phyloP scores from a whole-genome alignment of 2,329 filamentous ascomycete species.

The Aspergillus texensis region DNA sequence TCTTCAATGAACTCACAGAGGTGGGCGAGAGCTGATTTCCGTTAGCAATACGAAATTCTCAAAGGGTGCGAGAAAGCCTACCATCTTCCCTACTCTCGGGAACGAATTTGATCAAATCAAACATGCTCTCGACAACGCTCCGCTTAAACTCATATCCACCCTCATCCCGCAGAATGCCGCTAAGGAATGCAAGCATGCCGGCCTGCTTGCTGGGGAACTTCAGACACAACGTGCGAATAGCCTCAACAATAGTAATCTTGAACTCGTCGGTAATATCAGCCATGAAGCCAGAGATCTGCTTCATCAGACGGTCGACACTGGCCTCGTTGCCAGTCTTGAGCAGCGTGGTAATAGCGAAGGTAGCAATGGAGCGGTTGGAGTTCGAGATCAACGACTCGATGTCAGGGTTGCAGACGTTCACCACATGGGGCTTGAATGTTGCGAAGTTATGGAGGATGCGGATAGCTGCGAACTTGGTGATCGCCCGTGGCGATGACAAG shows the following conservation, averaged over 20 bases:
- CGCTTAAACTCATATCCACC: slow-evolving; percentile 99
- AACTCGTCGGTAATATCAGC: slow-evolving; percentile 99
- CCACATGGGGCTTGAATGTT: slow-evolving; percentile 90
- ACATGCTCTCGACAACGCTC: slow-evolving; percentile 97
- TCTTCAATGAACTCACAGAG: slow-evolving; percentile 99
- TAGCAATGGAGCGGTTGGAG: slow-evolving; percentile 94
- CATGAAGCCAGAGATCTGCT: slow-evolving; percentile 98
- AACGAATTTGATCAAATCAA: slow-evolving; percentile 98
- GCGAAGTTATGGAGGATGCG: slow-evolving; percentile 96
- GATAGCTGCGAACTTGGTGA: slow-evolving; percentile 97
- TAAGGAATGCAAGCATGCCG: slow-evolving; percentile 95
- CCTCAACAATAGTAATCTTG: slow-evolving; percentile 99
- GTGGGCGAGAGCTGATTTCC: slow-evolving; percentile 72
- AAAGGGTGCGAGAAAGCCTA: slow-evolving; percentile 26
- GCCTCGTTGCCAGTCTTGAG: slow-evolving; percentile 98
- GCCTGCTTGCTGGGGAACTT: slow-evolving; percentile 99
- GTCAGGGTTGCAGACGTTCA: slow-evolving; percentile 92
- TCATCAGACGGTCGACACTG: slow-evolving; percentile 95
- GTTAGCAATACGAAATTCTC: slow-evolving; percentile 21
- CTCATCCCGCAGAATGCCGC: slow-evolving; percentile 93
- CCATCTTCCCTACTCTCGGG: slow-evolving; percentile 76
- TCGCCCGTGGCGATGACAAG: slow-evolving; percentile 89
- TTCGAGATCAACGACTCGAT: slow-evolving; percentile 97
- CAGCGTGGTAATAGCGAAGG: slow-evolving; percentile 95
- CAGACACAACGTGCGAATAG: slow-evolving; percentile 91